Conservation (phyloP, 2,329 filamentous ascomycete species). For the Phaeosphaeria sp. region DNA sequence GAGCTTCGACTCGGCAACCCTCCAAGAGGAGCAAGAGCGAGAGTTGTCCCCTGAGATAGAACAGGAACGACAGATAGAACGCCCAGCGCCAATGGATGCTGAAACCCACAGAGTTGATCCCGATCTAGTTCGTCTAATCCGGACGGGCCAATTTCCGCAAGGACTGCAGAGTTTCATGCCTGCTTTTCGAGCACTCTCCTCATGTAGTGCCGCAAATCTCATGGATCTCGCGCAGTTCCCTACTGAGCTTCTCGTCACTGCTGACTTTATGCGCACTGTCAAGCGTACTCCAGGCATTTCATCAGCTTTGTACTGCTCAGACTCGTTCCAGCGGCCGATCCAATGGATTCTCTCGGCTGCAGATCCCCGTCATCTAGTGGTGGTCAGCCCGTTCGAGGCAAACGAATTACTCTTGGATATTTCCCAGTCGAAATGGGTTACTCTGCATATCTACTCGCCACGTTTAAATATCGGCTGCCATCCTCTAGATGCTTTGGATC, state of each 20-base stretch:
- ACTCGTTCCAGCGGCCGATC: constrained; percentile 61
- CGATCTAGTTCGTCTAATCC: constrained; percentile 52
- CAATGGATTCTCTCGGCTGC: constrained; percentile 58
- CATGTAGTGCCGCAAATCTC: constrained; percentile 50
- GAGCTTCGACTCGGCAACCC: constrained; percentile 42
- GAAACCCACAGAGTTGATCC: constrained; percentile 52
- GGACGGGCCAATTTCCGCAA: constrained; percentile 39
- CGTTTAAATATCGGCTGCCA: constrained; percentile 48
- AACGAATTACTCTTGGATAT: constrained; percentile 57
- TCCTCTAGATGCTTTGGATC: constrained; percentile 54
- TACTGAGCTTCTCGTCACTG: constrained; percentile 54
- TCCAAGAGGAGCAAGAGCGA: constrained; percentile 72
- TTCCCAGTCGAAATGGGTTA: constrained; percentile 37
- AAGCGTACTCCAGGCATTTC: constrained; percentile 14
- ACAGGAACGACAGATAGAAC: constrained; percentile 62
- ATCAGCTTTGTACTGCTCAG: constrained; percentile 28
- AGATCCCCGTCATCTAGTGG: constrained; percentile 46
- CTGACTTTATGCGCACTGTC: constrained; percentile 60
- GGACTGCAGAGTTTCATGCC: constrained; percentile 47
- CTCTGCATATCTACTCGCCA: constrained; percentile 61
- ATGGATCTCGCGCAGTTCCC: constrained; percentile 50
- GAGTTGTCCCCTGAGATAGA: constrained; percentile 71
- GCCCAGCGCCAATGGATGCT: constrained; percentile 52
- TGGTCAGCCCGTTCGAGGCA: constrained; percentile 69
- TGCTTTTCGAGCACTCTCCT: constrained; percentile 55